Base-by-base conservation (phyloP, 768 basidiomycete genomes). In the Rossbeevera mucosa region DNA sequence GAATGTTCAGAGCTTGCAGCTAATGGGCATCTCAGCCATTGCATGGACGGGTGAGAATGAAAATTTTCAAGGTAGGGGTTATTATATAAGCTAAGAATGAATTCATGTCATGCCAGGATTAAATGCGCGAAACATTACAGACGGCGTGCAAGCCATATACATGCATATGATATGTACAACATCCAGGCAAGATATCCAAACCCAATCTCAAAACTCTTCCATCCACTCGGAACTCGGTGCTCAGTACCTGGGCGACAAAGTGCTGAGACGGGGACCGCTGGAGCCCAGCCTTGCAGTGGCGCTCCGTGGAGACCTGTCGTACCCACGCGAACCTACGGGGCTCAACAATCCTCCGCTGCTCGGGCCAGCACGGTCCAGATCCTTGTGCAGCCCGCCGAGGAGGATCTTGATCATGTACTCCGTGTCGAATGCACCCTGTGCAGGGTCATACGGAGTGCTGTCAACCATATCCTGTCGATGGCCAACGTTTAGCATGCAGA, bases 381-480 rank as follows among this genome's bases (percentile, higher is more conserved):
- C 57, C 49, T 59, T 54, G 42, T 55, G 47, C 14, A 68, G 3
- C 44, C 64, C 52, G 4, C 69, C 69, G 18, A 69, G 63, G 12
- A 69, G 63, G 43, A 69, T 67, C 60, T 71, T 69, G 16, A 71
- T 28, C 69, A 69, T 69, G 53, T 71, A 69, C 42, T 69, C 69
- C 8, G 69, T 65, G 53, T 71, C 64, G 21, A 69, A 69, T 4
- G 43, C 53, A 52, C 69, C 69, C 4, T 63, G 52, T 16, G 50
- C 59, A 40, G 61, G 67, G 44, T 70, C 65, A 44, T 54, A 78
- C 8, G 71, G 70, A 5, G 75, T 75, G 31, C 75, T 74, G 59
- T 78, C 78, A 7, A 80, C 76, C 25, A 79, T 72, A 52, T 80
- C 78, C 64, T 77, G 53, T 41, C 9, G 16, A 44, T 12, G 22